Evolutionary conservation across 2,329 filamentous ascomycete genomes (phyloP).

Genomic region (Nigrograna mackinnonii): DNA sequence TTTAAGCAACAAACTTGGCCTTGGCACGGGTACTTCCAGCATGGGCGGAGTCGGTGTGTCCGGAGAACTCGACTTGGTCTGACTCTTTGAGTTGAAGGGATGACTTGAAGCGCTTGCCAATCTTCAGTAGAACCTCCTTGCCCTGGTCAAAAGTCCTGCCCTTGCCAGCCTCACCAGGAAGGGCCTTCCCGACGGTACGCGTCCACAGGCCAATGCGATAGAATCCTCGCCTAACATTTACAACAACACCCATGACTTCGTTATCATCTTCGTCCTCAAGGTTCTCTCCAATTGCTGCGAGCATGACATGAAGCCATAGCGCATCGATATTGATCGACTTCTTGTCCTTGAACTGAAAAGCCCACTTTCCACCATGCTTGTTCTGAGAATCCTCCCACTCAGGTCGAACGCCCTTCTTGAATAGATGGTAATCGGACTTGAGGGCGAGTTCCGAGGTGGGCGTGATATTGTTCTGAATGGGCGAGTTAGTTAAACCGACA

Average conservation of each 20-base stretch:
- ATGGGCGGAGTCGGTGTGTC: constrained; percentile 92
- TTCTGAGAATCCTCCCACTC: constrained; percentile 99
- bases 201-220: constrained; percentile 99
- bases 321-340: constrained; percentile 88
- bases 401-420: constrained; percentile 95
- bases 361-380: constrained; percentile 99
- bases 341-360: constrained; percentile 97
- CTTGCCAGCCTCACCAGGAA: constrained; percentile 76
- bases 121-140: constrained; percentile 79
- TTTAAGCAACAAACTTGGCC: constrained; percentile 85
- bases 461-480: constrained; percentile 90
- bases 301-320: constrained; percentile 96
- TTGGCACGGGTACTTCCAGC: constrained; percentile 93
- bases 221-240: constrained; percentile 98
- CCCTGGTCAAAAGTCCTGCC: constrained; percentile 80
- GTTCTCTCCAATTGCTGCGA: constrained; percentile 95
- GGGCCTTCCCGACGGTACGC: constrained; percentile 84
- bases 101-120: constrained; percentile 91
- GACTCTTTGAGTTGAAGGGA: constrained; percentile 76
- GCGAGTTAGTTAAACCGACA: constrained; percentile 13
- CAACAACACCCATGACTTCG: constrained; percentile 98
- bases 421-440: constrained; percentile 99
- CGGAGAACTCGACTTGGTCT: constrained; percentile 91
- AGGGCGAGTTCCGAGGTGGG: constrained; percentile 92
- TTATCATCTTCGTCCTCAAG: constrained; percentile 93